Conservation (phyloP, 1,284 basidiomycete genomes). For the Thelephora terrestris region DNA sequence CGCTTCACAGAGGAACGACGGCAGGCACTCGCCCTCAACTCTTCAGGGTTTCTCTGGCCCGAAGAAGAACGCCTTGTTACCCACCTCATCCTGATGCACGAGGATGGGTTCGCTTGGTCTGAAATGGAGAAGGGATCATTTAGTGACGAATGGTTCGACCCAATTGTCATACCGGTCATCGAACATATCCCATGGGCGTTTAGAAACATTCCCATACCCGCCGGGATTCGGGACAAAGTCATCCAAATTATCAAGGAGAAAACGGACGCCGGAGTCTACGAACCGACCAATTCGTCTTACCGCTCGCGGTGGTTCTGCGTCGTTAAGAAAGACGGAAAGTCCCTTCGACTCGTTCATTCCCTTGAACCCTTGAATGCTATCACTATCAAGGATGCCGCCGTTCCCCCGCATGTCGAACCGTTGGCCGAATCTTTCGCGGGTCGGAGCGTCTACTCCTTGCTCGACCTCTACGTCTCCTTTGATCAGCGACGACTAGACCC, state of each 20-base stretch:
- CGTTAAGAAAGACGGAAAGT: constrained; percentile 27
- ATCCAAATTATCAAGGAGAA: constrained; percentile 22
- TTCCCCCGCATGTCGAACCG: constrained; percentile 19
- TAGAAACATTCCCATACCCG: constrained; percentile 30
- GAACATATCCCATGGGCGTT: constrained; percentile 26
- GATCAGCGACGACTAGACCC: constrained; percentile 15
- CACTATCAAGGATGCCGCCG: constrained; percentile 22
- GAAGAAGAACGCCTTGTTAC: not conserved
- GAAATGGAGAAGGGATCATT: constrained; percentile 16
- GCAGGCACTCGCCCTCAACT: too few relatives aligned
- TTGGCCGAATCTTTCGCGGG: constrained; percentile 18
- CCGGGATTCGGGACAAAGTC: constrained; percentile 25
- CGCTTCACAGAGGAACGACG: too few relatives aligned
- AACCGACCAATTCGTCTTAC: constrained; percentile 28
- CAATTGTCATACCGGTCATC: constrained; percentile 23
- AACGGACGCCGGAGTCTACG: constrained; percentile 24
- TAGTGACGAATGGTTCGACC: constrained; percentile 24
- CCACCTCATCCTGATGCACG: too few relatives aligned
- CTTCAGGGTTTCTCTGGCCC: not conserved
- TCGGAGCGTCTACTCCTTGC: constrained; percentile 13
- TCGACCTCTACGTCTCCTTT: constrained; percentile 19
- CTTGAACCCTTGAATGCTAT: constrained; percentile 25
- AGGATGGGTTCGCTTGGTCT: too few relatives aligned
- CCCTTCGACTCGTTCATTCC: constrained; percentile 21
- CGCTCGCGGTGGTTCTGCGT: constrained; percentile 29